Evolutionary conservation across 164 flowering plant genomes (phyloP), one percentile per base, ranked within the genome.

Genomic region (Dillenia suffruticosa): DNA sequence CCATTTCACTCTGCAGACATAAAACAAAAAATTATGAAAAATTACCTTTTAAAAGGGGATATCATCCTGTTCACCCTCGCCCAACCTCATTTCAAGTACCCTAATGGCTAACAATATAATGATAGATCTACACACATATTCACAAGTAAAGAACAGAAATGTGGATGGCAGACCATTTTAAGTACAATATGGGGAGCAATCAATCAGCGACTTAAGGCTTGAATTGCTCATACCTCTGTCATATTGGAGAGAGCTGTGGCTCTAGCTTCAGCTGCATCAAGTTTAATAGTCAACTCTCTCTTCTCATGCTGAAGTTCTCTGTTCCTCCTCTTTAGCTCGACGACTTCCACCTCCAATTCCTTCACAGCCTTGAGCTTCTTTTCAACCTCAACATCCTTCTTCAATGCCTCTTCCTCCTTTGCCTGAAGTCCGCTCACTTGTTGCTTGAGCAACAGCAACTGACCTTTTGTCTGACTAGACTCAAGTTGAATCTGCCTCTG

Each of bases 401-500:
- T 81, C n/a, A 80, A 68, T n/a, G 96, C 86, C 63, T 86, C 96
- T 69, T 77, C 79, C 80, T 94, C 97, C 70, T 88, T 89, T 12
- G 78, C 68, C 68, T 89, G 91, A 49, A 94, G 86, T 62, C 85
- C 75, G 46, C 76, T 79, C 56, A 94, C 96, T 58, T 89, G 96
- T 54, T 91, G 97, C 71, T 94, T 88, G 49, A 94, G 95, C 80
- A 94, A 67, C 70, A 91, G 65, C 13, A 94, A 67, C 47, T 94
- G 97, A 43, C 90, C 95, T 74, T 85, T 94, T 0, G 96, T 89
- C 83, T 88, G 93, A 73, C 82, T 91, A 6, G 96, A 81, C 43
- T 94, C 94, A 54, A 91, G 85, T 67, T 91, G 99, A 76, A 94
- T 84, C 75, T 94, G 96, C 80, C 83, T 85, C 67, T 94, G 96